Base-by-base conservation (phyloP, 2,329 filamentous ascomycete genomes). In the Fusarium bulbicola region DNA sequence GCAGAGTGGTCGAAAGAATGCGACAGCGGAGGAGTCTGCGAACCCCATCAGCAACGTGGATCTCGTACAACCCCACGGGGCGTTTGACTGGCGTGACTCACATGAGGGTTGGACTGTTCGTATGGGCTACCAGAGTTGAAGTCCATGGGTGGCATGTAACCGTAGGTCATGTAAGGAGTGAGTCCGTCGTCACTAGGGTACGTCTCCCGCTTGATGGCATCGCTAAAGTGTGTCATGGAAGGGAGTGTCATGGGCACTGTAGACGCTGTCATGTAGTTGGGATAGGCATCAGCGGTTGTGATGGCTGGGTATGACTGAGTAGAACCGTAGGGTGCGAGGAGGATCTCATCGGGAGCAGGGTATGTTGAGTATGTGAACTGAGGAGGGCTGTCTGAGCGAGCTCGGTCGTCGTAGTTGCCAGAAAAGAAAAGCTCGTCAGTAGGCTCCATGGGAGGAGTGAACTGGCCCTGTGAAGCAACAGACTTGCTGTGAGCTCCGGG, bases 11-110 rank as follows among this genome's bases (percentile, higher is more conserved):
- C 91, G 81, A 91, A 93, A 34, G 90, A 92, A 80, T 92, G 91
- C 78, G 91, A 92, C 77, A 94, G 89, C 79, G 92, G 91, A 84
- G 92, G 92, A 82, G 92, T 94, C 92, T 95, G 84, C 77, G 75
- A 81, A 78, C 82, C 80, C 66, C 81, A 84, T 88, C 85, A 88
- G 87, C 85, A 85, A 83, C 81, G 81, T 79, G 80, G 76, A 77
- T 82, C 81, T 81, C 81, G 81, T 77, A 81, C 79, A 68, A 68
- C 70, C 72, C 73, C 73, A 52, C 81, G 81, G 81, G 77, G 80
- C 78, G 79, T 82, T 80, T 84, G 84, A 79, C 81, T 77, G 71
- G 77, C 72, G 72, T 77, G 85, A 91, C 90, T 92, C 91, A 95
- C 92, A 89, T 93, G 92, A 87, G 91, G 89, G 83, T 89, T 88